These are phyloP conservation scores for Beauveria bassiana DNA, from an alignment of 2,329 filamentous ascomycete genomes.

Conservation along the genomic window DNA sequence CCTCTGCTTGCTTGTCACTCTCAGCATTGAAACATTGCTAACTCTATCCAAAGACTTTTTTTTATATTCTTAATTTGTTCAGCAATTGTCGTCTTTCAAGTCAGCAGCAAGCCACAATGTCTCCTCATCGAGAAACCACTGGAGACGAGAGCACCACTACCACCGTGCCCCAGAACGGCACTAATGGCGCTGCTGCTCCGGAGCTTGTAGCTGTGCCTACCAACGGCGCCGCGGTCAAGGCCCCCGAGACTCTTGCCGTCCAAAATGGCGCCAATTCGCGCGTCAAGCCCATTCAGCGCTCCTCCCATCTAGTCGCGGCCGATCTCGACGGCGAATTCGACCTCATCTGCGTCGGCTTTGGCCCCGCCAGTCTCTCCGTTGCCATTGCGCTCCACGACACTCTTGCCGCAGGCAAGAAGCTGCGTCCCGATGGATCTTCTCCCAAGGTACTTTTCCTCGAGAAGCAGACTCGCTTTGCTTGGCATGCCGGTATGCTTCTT, in stretches of 20 bases:
- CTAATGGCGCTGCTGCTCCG: slow-evolving; percentile 2
- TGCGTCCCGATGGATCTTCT: slow-evolving; percentile 32
- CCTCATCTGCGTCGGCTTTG: slow-evolving; percentile 85
- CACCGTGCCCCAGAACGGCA: background rate
- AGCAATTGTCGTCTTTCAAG: background rate
- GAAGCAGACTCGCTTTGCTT: slow-evolving; percentile 74
- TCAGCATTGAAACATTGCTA: background rate
- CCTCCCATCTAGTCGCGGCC: slow-evolving; percentile 38
- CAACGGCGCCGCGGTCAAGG: background rate
- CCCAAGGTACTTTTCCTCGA: slow-evolving; percentile 84
- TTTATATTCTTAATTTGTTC: background rate
- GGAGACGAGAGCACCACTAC: slow-evolving; percentile 3
- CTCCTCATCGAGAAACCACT: slow-evolving; percentile 7
- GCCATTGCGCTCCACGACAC: slow-evolving; percentile 82
- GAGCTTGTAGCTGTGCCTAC: background rate
- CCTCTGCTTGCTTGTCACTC: background rate
- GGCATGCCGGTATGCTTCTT: slow-evolving; percentile 94
- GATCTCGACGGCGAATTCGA: slow-evolving; percentile 64
- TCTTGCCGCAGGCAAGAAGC: slow-evolving; percentile 42
- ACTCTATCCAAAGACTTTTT: background rate
- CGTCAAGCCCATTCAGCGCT: slow-evolving; percentile 10
- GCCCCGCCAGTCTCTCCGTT: slow-evolving; percentile 82
- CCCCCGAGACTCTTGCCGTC: background rate
- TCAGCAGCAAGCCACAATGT: background rate
- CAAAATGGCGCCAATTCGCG: background rate